A percentile compares a stretch with the other conserved stretches of the same genome.
These are phyloP conservation scores for Camptophora hylomeconis DNA, from an alignment of 2,329 filamentous ascomycete genomes.

Conservation along the genomic window DNA sequence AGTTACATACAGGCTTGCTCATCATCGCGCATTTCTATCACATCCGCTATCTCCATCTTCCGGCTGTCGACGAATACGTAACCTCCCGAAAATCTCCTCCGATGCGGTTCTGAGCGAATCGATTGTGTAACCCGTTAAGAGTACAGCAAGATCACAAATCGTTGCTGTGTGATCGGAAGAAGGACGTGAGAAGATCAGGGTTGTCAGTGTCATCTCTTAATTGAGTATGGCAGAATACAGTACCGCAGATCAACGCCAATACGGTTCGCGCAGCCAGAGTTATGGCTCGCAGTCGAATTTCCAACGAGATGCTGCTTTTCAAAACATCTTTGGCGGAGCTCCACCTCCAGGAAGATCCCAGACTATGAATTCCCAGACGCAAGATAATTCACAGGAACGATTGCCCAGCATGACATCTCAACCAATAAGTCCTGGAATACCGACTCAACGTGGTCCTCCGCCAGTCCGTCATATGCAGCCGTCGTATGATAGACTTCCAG, in stretches of 20 bases:
- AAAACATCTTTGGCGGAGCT: constrained; percentile 83
- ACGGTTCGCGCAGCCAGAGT: constrained; percentile 33
- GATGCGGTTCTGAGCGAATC: too few relatives aligned
- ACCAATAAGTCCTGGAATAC: constrained; percentile 28
- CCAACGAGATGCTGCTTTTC: constrained; percentile 89
- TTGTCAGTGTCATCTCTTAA: constrained; percentile 17
- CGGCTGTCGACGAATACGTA: too few relatives aligned
- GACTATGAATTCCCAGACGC: constrained; percentile 77
- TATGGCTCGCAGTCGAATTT: constrained; percentile 41
- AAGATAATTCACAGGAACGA: constrained; percentile 50
- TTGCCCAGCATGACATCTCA: constrained; percentile 65
- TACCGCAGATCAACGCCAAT: constrained; percentile 47
- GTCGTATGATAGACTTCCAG: constrained; percentile 27
- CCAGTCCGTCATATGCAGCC: constrained; percentile 32
- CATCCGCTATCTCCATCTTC: too few relatives aligned
- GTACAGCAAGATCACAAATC: background rate
- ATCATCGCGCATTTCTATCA: too few relatives aligned
- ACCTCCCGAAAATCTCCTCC: too few relatives aligned
- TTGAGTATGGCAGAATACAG: constrained; percentile 50
- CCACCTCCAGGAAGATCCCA: constrained; percentile 82
- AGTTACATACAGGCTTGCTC: too few relatives aligned
- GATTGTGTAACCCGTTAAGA: too few relatives aligned
- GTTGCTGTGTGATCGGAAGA: background rate
- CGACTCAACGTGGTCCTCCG: constrained; percentile 27
- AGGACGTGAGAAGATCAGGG: background rate